A percentile compares a stretch with the other conserved stretches of the same genome.
Conservation (phyloP, 2,329 filamentous ascomycete genomes). For the Penicillium sumatraense region DNA sequence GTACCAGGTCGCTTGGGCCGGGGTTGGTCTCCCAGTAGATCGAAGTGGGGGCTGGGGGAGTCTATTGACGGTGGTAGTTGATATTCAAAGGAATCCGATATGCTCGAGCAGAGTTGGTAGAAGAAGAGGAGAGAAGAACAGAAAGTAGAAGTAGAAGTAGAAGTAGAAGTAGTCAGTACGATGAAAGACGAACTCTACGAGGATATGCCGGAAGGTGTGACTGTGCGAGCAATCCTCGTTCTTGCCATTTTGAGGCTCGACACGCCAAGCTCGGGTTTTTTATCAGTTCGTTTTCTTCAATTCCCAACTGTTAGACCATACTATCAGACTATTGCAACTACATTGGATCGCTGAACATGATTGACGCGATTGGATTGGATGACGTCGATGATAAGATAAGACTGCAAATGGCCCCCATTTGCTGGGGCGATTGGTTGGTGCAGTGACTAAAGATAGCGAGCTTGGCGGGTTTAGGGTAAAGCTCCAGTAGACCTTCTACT, state of each 20-base stretch:
- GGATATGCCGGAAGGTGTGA: constrained; percentile 1
- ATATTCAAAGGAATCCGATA: background rate
- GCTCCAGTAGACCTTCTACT: too few relatives aligned
- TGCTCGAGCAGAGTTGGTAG: background rate
- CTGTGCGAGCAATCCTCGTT: background rate
- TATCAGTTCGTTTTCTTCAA: background rate
- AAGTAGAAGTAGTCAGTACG: background rate
- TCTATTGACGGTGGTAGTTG: background rate
- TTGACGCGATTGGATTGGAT: constrained; percentile 12
- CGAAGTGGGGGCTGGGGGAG: background rate
- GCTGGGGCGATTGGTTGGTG: constrained; percentile 30
- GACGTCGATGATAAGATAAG: constrained; percentile 37
- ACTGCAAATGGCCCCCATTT: constrained; percentile 15
- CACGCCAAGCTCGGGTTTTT: background rate
- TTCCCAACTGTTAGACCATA: too few relatives aligned
- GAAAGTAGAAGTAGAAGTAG: background rate
- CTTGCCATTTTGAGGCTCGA: constrained; percentile 5
- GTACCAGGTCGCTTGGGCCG: constrained; percentile 13
- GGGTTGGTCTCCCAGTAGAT: background rate
- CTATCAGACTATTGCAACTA: background rate
- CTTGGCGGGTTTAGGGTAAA: constrained; percentile 17
- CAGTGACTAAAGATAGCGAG: constrained; percentile 33
- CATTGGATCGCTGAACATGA: background rate
- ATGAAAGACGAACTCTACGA: background rate
- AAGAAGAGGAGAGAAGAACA: background rate